Percentiles rank a stretch among this genome's conserved stretches.
phyloP scores from a whole-genome alignment of 2,329 filamentous ascomycete species.

The Alternaria infectoria region DNA sequence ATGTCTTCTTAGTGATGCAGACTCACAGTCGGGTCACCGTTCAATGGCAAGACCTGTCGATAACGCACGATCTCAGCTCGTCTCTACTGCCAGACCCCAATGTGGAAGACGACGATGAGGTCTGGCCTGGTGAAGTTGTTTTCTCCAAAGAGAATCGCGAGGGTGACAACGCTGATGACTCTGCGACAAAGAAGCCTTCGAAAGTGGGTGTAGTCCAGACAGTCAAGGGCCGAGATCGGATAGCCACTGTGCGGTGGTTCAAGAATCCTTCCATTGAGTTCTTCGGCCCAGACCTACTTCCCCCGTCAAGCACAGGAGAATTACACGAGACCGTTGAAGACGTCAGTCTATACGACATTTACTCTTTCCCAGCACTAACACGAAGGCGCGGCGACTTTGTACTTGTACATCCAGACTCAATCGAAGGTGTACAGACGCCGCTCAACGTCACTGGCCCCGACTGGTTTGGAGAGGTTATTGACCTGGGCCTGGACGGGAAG shows the following conservation, averaged over 20 bases:
- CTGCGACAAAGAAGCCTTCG: conserved; percentile 50
- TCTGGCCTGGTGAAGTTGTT: conserved; percentile 64
- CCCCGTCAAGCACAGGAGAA: conserved; percentile 52
- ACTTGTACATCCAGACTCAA: conserved; percentile 50
- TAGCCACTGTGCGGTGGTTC: conserved; percentile 64
- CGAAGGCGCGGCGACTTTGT: conserved; percentile 61
- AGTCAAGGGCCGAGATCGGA: conserved; percentile 62
- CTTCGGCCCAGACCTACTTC: conserved; percentile 47
- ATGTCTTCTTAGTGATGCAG: conserved; percentile 60
- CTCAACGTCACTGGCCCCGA: conserved; percentile 39
- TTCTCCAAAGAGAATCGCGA: conserved; percentile 52
- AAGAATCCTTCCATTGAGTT: conserved; percentile 41
- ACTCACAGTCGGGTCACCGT: conserved; percentile 59
- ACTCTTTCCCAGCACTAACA: conserved; percentile 56
- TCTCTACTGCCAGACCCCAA: conserved; percentile 58
- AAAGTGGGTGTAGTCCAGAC: conserved; percentile 64
- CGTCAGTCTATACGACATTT: conserved; percentile 65
- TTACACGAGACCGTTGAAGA: conserved; percentile 55
- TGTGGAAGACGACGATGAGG: conserved; percentile 61
- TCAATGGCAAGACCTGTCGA: conserved; percentile 64
- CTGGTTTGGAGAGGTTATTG: conserved; percentile 65
- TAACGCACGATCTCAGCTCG: conserved; percentile 55
- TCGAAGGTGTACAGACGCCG: conserved; percentile 16
- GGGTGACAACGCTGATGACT: conserved; percentile 12
- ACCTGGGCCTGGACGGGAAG: conserved; percentile 60